Evolutionary conservation across 306 rosid genomes (phyloP), one percentile per base, ranked within the genome.

Genomic region (Gleditsia sinensis): DNA sequence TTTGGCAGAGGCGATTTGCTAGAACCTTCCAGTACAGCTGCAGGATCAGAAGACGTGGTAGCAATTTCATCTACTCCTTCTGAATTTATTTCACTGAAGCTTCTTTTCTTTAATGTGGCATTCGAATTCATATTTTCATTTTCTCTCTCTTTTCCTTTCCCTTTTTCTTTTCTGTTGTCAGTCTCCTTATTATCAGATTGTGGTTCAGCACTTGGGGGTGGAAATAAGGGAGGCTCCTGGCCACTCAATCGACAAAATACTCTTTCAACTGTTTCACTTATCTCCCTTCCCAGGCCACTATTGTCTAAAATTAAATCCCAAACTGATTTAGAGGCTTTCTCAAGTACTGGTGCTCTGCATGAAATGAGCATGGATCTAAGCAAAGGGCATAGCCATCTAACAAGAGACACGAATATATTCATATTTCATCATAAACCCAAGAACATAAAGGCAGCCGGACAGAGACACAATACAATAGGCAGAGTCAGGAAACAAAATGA

Each of bases 301-400:
- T 84, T 83, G 82, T 94, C 97, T 69, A 94, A 71, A 81, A 92
- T 94, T 67, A 94, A 81, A 58, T 90, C 99, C 99, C 99, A 94
- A 60, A 90, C 99, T 56, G 99, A 88, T 85, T 90, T 94, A 30
- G 99, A 94, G 54, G 97, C 99, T 78, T 90, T 91, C 86, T 94
- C 97, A 13, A 94, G 95, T 45, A 86, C 94, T 23, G 97, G 96
- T 66, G 93, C 83, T 68, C 97, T 92, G 87, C 87, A 87, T 48
- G 61, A 78, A 62, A 77, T 63, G 42, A 50, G 46, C 48, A 64
- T 20, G 42, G 55, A 32, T 37, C 23, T 78, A 59, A 80, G 84
- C 59, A 30, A 72, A 67, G 9, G 34, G 17, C 5, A 4, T 0
- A 70, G 34, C 57, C 55, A 45, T 34, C 25, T 28, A 54, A 68